phyloP scores from a whole-genome alignment of 1,284 basidiomycete species.

The Cryptococcus floricola region DNA sequence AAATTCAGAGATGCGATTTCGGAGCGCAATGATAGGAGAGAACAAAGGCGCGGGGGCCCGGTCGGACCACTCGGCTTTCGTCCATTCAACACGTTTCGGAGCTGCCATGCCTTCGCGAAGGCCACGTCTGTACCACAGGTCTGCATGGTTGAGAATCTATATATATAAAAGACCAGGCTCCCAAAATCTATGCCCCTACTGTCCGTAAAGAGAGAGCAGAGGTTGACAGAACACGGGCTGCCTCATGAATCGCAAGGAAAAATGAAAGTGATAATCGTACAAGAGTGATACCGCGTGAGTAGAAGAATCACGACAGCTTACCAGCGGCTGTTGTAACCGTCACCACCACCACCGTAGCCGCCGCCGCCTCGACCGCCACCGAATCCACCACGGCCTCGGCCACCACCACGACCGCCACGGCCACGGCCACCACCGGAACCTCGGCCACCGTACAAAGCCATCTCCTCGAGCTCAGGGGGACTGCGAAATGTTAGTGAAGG shows the following conservation, averaged over 20 bases:
- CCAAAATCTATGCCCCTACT: not conserved
- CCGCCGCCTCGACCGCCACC: slow-evolving; percentile 41
- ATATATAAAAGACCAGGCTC: not conserved
- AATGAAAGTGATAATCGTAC: too few species aligned
- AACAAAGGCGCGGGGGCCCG: not conserved
- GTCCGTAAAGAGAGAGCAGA: not conserved
- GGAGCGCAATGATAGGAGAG: not conserved
- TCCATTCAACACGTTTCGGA: not conserved
- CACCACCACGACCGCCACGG: slow-evolving; percentile 57
- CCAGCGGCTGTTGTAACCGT: slow-evolving; percentile 15
- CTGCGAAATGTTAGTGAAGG: not conserved
- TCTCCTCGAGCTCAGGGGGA: slow-evolving; percentile 87
- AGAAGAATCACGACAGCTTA: not conserved
- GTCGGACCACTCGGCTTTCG: too few species aligned
- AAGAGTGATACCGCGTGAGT: too few species aligned
- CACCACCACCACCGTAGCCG: slow-evolving; percentile 24
- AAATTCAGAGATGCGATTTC: not conserved
- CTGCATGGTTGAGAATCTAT: not conserved
- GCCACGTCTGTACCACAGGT: too few species aligned
- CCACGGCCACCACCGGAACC: slow-evolving; percentile 49
- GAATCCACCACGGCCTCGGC: slow-evolving; percentile 30
- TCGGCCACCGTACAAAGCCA: slow-evolving; percentile 78
- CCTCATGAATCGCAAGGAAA: too few species aligned
- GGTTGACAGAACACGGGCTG: not conserved
- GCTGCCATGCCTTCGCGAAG: not conserved